phyloP scores from a whole-genome alignment of 805 yeast genomes.

The Barnettozyma sucrosica region DNA sequence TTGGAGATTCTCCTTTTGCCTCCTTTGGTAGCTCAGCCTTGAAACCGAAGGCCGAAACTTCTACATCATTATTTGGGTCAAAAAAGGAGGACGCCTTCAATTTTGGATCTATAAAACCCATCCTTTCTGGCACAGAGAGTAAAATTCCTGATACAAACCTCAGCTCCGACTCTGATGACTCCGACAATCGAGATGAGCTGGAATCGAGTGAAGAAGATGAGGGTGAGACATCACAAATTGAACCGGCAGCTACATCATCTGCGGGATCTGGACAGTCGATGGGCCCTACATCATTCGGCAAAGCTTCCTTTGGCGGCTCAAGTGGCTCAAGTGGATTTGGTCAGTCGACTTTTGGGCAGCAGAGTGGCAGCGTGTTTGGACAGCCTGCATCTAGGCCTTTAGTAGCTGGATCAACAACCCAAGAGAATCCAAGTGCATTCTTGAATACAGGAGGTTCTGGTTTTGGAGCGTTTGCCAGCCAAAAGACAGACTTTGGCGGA shows the following conservation, averaged over 20 bases:
- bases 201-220: constrained; percentile 6
- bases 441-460: constrained; percentile 9
- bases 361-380: not conserved
- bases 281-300: constrained; percentile 3
- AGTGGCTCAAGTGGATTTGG: constrained; percentile 1
- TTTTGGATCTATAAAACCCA: not conserved
- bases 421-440: not conserved
- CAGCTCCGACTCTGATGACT: constrained; percentile 4
- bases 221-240: not conserved
- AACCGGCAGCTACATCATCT: not conserved
- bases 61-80: not conserved
- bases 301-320: not conserved
- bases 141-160: not conserved
- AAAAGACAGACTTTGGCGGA: constrained; percentile 7
- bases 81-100: not conserved
- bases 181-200: constrained; percentile 7
- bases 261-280: not conserved
- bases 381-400: constrained; percentile 1
- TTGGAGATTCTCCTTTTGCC: constrained; percentile 20
- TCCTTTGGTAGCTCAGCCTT: constrained; percentile 12
- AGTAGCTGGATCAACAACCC: not conserved
- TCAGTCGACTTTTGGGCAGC: not conserved
- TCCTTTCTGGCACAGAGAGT: not conserved
- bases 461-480: constrained; percentile 16
- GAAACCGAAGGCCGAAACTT: not conserved